Conservation (phyloP, 768 basidiomycete species). For the Leccinum olivaceopallidum region DNA sequence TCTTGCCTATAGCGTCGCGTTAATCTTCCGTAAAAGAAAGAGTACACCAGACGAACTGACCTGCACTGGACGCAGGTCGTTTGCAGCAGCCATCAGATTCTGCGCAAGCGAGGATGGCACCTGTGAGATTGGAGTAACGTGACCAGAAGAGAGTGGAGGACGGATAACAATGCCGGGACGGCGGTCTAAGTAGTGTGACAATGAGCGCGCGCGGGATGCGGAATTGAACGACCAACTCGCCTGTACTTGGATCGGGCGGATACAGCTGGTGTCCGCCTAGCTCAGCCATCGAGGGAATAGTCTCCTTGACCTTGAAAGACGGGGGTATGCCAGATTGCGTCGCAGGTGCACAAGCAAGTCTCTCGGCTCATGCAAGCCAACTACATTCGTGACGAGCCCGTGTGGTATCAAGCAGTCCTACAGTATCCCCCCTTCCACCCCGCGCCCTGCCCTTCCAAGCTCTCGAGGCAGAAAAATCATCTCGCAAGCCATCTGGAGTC, state of each 20-base stretch:
- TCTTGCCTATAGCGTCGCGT: constrained; percentile 55
- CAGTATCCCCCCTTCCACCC: constrained; percentile 85
- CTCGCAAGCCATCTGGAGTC: constrained; percentile 26
- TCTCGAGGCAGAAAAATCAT: constrained; percentile 42
- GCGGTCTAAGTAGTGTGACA: constrained; percentile 54
- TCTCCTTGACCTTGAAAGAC: constrained; percentile 69
- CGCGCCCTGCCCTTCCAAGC: constrained; percentile 56
- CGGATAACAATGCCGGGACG: constrained; percentile 71
- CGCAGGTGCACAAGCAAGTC: constrained; percentile 86
- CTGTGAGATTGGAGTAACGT: constrained; percentile 78
- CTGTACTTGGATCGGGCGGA: constrained; percentile 66
- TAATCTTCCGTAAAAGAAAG: background rate
- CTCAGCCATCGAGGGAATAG: constrained; percentile 78
- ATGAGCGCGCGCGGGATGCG: constrained; percentile 7
- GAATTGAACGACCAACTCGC: constrained; percentile 37
- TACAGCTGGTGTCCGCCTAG: constrained; percentile 80
- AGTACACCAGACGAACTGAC: constrained; percentile 37
- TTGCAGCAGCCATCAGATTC: constrained; percentile 89
- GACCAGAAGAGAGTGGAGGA: constrained; percentile 76
- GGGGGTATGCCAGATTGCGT: constrained; percentile 73
- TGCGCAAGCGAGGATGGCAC: constrained; percentile 71
- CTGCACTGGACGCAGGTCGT: constrained; percentile 88
- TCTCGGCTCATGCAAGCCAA: constrained; percentile 74
- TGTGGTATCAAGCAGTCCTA: constrained; percentile 84
- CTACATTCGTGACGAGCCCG: constrained; percentile 64